Conservation (phyloP, 2,329 filamentous ascomycete species). For the Botrytis byssoidea region DNA sequence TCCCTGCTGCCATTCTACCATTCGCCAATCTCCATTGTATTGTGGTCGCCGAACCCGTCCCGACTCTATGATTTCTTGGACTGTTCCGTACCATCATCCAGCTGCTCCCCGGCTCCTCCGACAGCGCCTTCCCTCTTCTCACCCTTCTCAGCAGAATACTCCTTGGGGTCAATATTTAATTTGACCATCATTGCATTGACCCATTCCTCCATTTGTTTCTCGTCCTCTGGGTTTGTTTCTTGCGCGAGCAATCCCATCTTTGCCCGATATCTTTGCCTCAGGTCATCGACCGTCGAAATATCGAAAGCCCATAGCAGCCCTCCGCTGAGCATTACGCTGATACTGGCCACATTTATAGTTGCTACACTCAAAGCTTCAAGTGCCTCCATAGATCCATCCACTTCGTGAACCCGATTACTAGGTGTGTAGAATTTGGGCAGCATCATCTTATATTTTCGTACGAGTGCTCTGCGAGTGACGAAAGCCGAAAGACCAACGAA, state of each 20-base stretch:
- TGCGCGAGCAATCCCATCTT: constrained; percentile 42
- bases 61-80: constrained; percentile 21
- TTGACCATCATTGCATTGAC: constrained; percentile 59
- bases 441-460: constrained; percentile 58
- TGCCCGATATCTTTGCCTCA: constrained; percentile 52
- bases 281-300: constrained; percentile 66
- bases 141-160: constrained; percentile 25
- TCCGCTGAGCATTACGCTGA: constrained; percentile 72
- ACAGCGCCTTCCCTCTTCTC: background rate
- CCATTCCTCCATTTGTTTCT: constrained; percentile 62
- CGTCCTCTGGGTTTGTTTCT: constrained; percentile 49
- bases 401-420: constrained; percentile 53
- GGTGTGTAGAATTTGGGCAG: constrained; percentile 71
- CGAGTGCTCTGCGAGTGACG: constrained; percentile 69
- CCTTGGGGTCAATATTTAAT: constrained; percentile 45
- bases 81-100: constrained; percentile 10
- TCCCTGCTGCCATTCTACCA: background rate
- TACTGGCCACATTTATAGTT: constrained; percentile 77
- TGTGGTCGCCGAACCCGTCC: background rate
- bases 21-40: background rate
- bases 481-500: constrained; percentile 72
- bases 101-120: constrained; percentile 5
- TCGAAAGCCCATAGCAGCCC: constrained; percentile 76
- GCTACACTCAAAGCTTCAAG: constrained; percentile 81
- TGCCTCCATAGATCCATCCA: constrained; percentile 70